Percentiles rank a stretch among this genome's conserved stretches.
These are phyloP conservation scores for Dictyostelium capitatum DNA, from an alignment of 78 protist species.

Conservation along the genomic window DNA sequence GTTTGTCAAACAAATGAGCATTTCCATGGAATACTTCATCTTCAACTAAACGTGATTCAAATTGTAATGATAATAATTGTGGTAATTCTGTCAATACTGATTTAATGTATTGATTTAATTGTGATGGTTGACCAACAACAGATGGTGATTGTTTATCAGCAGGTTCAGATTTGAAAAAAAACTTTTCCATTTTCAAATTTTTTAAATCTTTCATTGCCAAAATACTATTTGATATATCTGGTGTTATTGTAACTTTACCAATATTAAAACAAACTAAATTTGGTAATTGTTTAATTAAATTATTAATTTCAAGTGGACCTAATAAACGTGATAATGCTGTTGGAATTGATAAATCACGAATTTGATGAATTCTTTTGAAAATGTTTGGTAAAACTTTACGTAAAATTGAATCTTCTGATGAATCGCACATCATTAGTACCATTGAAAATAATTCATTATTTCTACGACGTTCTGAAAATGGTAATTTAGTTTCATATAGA, in stretches of 20 bases:
- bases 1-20: not conserved
- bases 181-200: not conserved
- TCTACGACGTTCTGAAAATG: not conserved
- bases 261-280: not conserved
- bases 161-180: not conserved
- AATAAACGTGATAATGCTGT: not conserved
- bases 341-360: constrained; percentile 10
- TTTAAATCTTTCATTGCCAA: not conserved
- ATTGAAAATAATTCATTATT: constrained; percentile 32
- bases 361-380: not conserved
- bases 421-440: not conserved
- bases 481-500: not conserved
- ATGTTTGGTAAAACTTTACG: not conserved
- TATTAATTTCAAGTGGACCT: not conserved
- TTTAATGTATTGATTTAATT: constrained; percentile 31
- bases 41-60: not conserved
- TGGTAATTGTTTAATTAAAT: not conserved
- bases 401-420: not conserved
- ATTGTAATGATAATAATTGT: not conserved
- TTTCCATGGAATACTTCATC: constrained; percentile 37
- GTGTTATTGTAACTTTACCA: not conserved
- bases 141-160: not conserved
- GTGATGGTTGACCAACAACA: too few relatives aligned
- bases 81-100: not conserved
- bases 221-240: not conserved